Conservation (phyloP, 192 early-diverging fungal genomes). For the Phycomyces nitens region DNA sequence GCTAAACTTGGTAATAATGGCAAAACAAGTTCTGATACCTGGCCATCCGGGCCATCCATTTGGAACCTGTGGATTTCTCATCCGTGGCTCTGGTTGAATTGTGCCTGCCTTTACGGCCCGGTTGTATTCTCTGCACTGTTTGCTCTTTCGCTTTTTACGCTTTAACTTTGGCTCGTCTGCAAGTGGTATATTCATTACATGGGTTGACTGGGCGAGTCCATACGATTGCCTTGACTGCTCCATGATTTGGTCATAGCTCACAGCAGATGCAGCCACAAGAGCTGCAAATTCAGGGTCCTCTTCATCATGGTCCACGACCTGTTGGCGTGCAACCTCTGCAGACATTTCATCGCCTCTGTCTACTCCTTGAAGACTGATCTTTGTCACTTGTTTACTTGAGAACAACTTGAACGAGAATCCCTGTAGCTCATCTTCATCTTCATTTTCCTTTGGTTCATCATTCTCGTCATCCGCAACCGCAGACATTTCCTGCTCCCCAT, state of each 20-base stretch:
- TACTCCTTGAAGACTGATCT: constrained; percentile 16
- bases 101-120: constrained; percentile 17
- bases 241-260: constrained; percentile 23
- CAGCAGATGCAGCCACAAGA: not conserved
- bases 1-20: constrained; percentile 13
- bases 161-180: not conserved
- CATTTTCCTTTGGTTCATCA: not conserved
- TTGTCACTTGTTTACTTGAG: constrained; percentile 16
- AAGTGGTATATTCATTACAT: constrained; percentile 13
- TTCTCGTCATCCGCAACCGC: not conserved
- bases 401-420: constrained; percentile 24
- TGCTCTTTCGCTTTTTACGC: constrained; percentile 24
- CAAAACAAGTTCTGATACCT: constrained; percentile 14
- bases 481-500: not conserved
- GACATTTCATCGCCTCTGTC: constrained; percentile 4
- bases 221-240: constrained; percentile 25
- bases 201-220: constrained; percentile 9
- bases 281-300: constrained; percentile 21
- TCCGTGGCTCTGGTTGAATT: constrained; percentile 10
- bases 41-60: constrained; percentile 36
- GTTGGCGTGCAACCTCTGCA: constrained; percentile 18
- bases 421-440: constrained; percentile 8
- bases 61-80: constrained; percentile 27
- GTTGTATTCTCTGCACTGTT: constrained; percentile 23
- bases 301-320: constrained; percentile 24